Base-by-base conservation (phyloP, 2,329 filamentous ascomycete genomes). In the Ophiocordyceps sinensis region DNA sequence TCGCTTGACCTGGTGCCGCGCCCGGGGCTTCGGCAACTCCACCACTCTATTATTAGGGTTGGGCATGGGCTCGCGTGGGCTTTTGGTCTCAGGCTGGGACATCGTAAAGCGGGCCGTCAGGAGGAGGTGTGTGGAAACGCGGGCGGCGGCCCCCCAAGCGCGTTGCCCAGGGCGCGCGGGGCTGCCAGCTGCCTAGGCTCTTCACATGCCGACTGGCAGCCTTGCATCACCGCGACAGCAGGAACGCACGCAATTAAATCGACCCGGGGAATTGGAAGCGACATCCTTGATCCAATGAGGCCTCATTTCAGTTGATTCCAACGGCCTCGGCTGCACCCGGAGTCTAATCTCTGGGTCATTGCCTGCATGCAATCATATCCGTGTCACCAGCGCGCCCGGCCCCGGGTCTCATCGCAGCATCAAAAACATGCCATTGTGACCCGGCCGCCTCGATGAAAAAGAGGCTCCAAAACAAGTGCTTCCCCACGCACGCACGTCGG, bases 1-100 rank as follows among this genome's bases (percentile, higher is more conserved):
- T 29, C 71, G 67, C 45, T 65, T 70, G 44, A 75, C 62, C 49
- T 73, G 70, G 49, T 75, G 73, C 44, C 66, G 66, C 56, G 52
- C 49, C 53, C 49, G 21, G 36, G 38, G 36, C 29, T 23, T 28
- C 15, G 45, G 40, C 39, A 48, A 50, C 32, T 35, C 32, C 32
- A 35, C 32, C 32, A 15, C 5, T 7, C n/a, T 35, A 15, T 10
- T 38, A 40, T 38, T 28, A 21, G 42, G 43, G 38, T 45, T 43
- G 35, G 44, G 38, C 48, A 49, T 48, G 28, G 37, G 13, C 21
- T 35, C 40, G 32, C 17, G 32, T 8, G 32, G 32, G 11, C 8
- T 12, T 15, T 19, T 15, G 4, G 13, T 17, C 15, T 17, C 32
- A 15, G 32, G 12, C 12, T 14, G 14, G 14, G 32, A 3, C 10